Conservation (phyloP, 345 rosid genomes). For the Gossypium raimondii region DNA sequence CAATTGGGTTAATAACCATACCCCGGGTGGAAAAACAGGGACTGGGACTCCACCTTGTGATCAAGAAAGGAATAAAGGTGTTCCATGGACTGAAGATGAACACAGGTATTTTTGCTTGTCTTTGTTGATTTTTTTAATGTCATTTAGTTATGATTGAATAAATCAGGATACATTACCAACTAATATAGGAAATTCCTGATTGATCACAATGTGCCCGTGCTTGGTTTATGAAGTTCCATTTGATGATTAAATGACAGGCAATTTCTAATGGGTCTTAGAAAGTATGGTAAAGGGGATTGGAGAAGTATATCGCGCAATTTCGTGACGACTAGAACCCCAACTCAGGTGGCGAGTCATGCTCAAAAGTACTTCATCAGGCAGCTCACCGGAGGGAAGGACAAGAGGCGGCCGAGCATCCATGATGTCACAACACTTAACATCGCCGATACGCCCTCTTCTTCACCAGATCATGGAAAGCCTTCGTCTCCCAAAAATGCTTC, state of each 20-base stretch:
- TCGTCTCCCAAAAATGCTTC: constrained; percentile 43
- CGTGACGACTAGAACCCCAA: constrained; percentile 83
- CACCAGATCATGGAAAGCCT: constrained; percentile 26
- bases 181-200: no score
- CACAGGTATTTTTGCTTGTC: constrained; percentile 60
- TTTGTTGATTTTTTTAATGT: not conserved
- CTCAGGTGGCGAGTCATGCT: constrained; percentile 99
- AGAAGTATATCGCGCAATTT: constrained; percentile 86
- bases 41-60: constrained; percentile 51
- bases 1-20: constrained; percentile 57
- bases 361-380: constrained; percentile 93
- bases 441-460: constrained; percentile 44
- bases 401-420: constrained; percentile 93
- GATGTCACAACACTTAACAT: constrained; percentile 85
- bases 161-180: no score
- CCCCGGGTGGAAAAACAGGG: constrained; percentile 63
- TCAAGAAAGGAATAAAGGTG: constrained; percentile 95
- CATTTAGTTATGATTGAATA: no score
- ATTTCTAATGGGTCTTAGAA: constrained; percentile 85
- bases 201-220: no score
- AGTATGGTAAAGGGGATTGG: constrained; percentile 99
- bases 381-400: constrained; percentile 90
- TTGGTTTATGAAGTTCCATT: constrained; percentile 12
- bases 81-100: constrained; percentile 99
- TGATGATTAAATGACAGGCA: constrained; percentile 46